phyloP scores from a whole-genome alignment of 2,329 filamentous ascomycete species.

The Gnomoniopsis sp. region DNA sequence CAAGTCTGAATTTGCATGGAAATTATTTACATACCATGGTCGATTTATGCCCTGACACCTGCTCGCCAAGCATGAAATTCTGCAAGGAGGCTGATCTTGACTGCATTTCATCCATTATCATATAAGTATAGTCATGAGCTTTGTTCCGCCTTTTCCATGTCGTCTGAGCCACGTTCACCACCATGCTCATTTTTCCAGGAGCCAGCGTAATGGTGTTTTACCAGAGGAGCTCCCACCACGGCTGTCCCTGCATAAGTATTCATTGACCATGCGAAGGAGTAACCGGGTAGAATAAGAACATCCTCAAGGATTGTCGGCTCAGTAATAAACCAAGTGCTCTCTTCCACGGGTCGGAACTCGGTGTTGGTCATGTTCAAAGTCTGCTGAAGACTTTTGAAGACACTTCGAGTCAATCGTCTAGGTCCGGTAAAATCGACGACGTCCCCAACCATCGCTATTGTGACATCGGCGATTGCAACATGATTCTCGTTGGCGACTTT shows the following conservation, averaged over 20 bases:
- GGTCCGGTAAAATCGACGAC: constrained; percentile 18
- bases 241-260: constrained; percentile 19
- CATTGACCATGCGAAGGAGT: constrained; percentile 18
- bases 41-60: too few relatives aligned
- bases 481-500: constrained; percentile 3
- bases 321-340: constrained; percentile 4
- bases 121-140: too few relatives aligned
- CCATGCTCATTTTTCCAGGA: constrained; percentile 22
- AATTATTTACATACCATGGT: too few relatives aligned
- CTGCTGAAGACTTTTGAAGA: constrained; percentile 11
- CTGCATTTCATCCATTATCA: too few relatives aligned
- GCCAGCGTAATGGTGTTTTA: constrained; percentile 22
- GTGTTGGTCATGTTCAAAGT: constrained; percentile 4
- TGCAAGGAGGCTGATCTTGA: too few relatives aligned
- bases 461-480: constrained; percentile 6
- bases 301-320: constrained; percentile 22
- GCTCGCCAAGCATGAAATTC: too few relatives aligned
- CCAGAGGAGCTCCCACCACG: constrained; percentile 12
- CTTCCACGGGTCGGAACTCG: not conserved
- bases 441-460: constrained; percentile 10
- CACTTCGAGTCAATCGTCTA: constrained; percentile 11
- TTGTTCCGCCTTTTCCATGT: too few relatives aligned
- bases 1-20: too few relatives aligned
- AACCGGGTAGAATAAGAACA: constrained; percentile 22
- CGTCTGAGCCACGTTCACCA: constrained; percentile 13